Evolutionary conservation across 305 asterid genomes (phyloP), one percentile per base, ranked within the genome.

Genomic region (Fraxinus sp.): DNA sequence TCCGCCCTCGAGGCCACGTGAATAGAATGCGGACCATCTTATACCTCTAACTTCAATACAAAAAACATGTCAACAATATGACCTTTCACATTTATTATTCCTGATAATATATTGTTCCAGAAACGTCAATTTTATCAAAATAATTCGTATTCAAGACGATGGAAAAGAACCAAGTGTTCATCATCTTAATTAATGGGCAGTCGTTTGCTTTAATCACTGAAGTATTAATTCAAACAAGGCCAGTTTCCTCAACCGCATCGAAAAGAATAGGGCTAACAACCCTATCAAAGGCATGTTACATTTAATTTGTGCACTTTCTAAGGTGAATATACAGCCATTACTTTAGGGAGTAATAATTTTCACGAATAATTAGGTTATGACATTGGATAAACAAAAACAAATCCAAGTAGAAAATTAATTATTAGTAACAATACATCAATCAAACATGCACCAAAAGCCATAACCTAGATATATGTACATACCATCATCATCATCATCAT

Each of bases 361-460:
- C 18, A 49, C 59, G 13, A 59, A n/a, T 7, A 59, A 2, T 59
- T 20, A 18, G 26, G 26, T 59, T 20, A 20, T 7, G 10, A 59
- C 4, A 14, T n/a, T 6, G 20, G 55, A 80, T 5, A 49, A 71
- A 71, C 26, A 35, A 81, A 81, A 75, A 68, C 11, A 39, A 78
- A 66, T 32, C 55, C 39, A 28, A 66, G 57, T 55, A 80, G 82
- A 79, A 82, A 87, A 87, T 74, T 76, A 52, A 70, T n/a, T 30
- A 83, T 9, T 62, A 83, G 5, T 71, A 78, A 77, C 37, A 66
- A 26, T 76, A 39, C 83, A 78, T 44, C n/a, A 79, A 18, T 74
- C 33, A 3, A 3, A 14, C 55, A 11, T 13, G 55, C 55, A 44
- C 16, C 24, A 68, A 52, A 57, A 68, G 11, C 33, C 73, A 41